Conservation (phyloP, 2,329 filamentous ascomycete genomes). For the Pezicula radicicola region DNA sequence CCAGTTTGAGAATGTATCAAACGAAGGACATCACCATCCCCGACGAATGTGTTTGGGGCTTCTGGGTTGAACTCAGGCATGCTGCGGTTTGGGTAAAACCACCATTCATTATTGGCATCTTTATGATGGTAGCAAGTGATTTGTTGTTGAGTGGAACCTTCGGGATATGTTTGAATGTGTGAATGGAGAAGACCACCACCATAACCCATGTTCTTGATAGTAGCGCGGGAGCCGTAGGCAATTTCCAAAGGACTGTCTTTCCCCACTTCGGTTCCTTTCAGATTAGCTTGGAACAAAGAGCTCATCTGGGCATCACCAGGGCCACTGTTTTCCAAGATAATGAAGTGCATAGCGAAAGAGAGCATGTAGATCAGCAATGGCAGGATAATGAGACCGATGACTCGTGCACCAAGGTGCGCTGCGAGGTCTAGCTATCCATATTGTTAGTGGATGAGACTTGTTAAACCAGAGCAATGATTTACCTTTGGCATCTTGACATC, state of each 20-base stretch:
- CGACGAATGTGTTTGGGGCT: slow-evolving; percentile 70
- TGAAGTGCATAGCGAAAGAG: slow-evolving; percentile 92
- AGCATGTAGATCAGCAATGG: slow-evolving; percentile 92
- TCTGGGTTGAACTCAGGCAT: slow-evolving; percentile 71
- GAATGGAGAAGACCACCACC: slow-evolving; percentile 95
- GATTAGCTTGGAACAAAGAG: slow-evolving; percentile 96
- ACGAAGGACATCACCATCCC: slow-evolving; percentile 74
- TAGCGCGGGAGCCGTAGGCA: slow-evolving; percentile 83
- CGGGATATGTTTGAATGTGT: slow-evolving; percentile 92
- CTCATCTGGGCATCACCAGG: slow-evolving; percentile 99
- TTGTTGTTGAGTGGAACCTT: slow-evolving; percentile 92
- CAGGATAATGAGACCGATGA: slow-evolving; percentile 83
- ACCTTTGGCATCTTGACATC: slow-evolving; percentile 87
- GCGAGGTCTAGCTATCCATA: slow-evolving; percentile 55
- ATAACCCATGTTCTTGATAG: slow-evolving; percentile 99
- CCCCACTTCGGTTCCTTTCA: slow-evolving; percentile 89
- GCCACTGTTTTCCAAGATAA: slow-evolving; percentile 87
- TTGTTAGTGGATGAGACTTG: slow-evolving; percentile 16
- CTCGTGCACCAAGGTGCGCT: slow-evolving; percentile 75
- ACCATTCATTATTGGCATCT: slow-evolving; percentile 99
- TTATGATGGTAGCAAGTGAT: slow-evolving; percentile 99
- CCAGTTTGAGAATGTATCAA: slow-evolving; percentile 94
- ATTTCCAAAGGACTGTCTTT: slow-evolving; percentile 93
- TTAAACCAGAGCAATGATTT: slow-evolving; percentile 26
- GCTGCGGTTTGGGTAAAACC: slow-evolving; percentile 89